Conservation (phyloP, 108 stramenopile species). For the Skeletonema marinoi region DNA sequence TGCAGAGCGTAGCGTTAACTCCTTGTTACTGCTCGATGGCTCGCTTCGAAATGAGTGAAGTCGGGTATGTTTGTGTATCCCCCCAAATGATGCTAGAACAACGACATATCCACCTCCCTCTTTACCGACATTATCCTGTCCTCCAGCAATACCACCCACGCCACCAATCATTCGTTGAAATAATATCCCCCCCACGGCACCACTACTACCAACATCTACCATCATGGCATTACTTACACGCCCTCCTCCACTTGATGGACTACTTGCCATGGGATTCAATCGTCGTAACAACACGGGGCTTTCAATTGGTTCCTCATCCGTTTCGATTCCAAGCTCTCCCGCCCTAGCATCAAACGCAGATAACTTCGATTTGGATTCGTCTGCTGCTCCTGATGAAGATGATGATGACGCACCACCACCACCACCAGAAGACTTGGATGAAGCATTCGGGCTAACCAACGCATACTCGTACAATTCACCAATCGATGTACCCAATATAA, state of each 20-base stretch:
- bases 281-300: conserved; percentile 36
- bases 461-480: conserved; percentile 88
- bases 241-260: background rate
- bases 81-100: conserved; percentile 74
- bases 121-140: background rate
- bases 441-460: conserved; percentile 53
- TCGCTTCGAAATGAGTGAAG: conserved; percentile 74
- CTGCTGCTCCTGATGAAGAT: background rate
- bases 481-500: conserved; percentile 72
- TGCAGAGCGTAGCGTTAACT: conserved; percentile 33
- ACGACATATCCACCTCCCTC: conserved; percentile 50
- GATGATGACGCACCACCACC: conserved; percentile 6
- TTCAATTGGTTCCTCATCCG: conserved; percentile 41
- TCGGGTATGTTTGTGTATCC: conserved; percentile 69
- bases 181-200: conserved; percentile 41
- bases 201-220: conserved; percentile 8
- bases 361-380: conserved; percentile 13
- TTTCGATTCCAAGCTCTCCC: conserved; percentile 31
- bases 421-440: conserved; percentile 9
- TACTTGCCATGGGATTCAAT: conserved; percentile 19
- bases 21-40: conserved; percentile 4
- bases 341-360: conserved; percentile 45
- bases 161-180: conserved; percentile 36
- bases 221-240: conserved; percentile 21
- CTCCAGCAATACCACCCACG: conserved; percentile 17